Base-by-base conservation (phyloP, 1,139 yeast genomes). In the Hanseniaspora gamundiae region DNA sequence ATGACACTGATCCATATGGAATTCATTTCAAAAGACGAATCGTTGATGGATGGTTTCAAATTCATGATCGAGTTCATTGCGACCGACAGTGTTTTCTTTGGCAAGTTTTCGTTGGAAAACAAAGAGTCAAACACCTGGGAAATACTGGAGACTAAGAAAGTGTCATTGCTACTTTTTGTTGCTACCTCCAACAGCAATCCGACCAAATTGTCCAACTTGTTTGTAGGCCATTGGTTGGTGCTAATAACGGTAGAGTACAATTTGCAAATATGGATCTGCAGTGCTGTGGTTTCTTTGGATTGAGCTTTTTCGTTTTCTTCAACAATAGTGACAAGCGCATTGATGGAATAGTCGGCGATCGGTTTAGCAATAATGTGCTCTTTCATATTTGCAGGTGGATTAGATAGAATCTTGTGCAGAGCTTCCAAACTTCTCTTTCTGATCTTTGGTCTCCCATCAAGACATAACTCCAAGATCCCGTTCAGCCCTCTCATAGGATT, bases 1-100 rank as follows among this genome's bases (percentile, higher is more conserved):
- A 91, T 74, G 22, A 87, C 95, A 1, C 96, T 95, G 42, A 87
- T 73, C 98, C 98, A 91, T 9, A 95, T 76, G 16, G 94, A 95
- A 14, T 93, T 86, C 52, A 91, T 71, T 20, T 41, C 42, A 20
- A 44, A n/a, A 60, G 86, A 88, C 38, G 80, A 70, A 57, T 91
- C 98, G 53, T 80, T 82, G 24, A 75, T 60, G 1, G 94, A 71
- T 6, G 98, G 98, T 52, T 79, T 80, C 57, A 88, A 70, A 49
- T 83, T 85, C 53, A 85, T 74, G 41, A 91, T 78, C 36, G 83
- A 73, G 53, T 81, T 77, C 48, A 87, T 67, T 14, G 85, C 80
- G 45, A 68, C 73, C 21, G 71, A 61, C 52, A 83, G 78, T 54
- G 78, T 80, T 35, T 75, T 81, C 28, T 70, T 62, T 49, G 80